These are phyloP conservation scores for Leishmania aethiopica DNA, from an alignment of 208 protist genomes.

Conservation along the genomic window DNA sequence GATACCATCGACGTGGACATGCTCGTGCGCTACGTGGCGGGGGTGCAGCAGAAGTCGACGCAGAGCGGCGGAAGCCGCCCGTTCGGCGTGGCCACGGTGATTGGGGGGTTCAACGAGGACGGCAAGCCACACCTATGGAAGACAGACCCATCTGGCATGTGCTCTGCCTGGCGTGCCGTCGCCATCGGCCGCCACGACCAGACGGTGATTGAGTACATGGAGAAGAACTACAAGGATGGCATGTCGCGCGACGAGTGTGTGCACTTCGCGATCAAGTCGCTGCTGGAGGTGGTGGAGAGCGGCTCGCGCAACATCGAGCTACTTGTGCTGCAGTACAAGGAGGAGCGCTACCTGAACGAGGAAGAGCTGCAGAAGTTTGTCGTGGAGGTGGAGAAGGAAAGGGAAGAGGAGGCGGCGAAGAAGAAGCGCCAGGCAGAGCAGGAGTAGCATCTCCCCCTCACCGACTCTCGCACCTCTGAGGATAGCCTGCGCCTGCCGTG, in stretches of 20 bases:
- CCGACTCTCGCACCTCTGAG: not conserved
- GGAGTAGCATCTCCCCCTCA: conserved; percentile 42
- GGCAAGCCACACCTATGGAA: conserved; percentile 94
- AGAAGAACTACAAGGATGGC: conserved; percentile 97
- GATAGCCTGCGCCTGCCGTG: not conserved
- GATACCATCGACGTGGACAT: conserved; percentile 98
- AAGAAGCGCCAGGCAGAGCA: conserved; percentile 84
- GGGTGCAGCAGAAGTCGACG: conserved; percentile 98
- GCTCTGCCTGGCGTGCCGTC: conserved; percentile 78
- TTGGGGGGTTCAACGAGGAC: conserved; percentile 98
- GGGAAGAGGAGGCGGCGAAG: conserved; percentile 85
- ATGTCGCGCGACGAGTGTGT: conserved; percentile 93
- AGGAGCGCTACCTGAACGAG: conserved; percentile 73
- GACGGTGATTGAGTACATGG: conserved; percentile 99
- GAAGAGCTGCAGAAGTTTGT: conserved; percentile 84
- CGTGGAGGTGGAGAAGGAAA: conserved; percentile 83
- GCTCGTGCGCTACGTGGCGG: conserved; percentile 98
- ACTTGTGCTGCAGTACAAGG: conserved; percentile 76
- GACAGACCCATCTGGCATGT: conserved; percentile 88
- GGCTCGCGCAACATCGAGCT: conserved; percentile 92
- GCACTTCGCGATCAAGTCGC: conserved; percentile 97
- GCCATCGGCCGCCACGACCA: conserved; percentile 96
- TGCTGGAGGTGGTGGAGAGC: conserved; percentile 98
- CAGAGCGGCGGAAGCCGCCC: conserved; percentile 98
- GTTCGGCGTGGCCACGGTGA: conserved; percentile 99